A percentile compares a stretch with the other conserved stretches of the same genome.
phyloP scores from a whole-genome alignment of 2,329 filamentous ascomycete species.

The Septoria linicola region DNA sequence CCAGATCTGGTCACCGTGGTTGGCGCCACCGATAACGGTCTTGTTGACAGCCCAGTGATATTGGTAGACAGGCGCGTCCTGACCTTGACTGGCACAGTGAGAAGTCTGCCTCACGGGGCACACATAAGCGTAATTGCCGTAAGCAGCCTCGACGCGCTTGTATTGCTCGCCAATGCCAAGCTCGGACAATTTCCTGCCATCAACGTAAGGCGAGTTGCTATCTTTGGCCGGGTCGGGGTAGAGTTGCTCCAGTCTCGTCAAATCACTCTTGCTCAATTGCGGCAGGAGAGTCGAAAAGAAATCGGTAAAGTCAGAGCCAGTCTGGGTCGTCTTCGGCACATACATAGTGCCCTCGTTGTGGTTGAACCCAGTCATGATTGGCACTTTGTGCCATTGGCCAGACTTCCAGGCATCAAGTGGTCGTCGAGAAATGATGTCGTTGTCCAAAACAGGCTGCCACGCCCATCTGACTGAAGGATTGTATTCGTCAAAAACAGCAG shows the following conservation, averaged over 20 bases:
- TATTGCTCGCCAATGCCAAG: slow-evolving; percentile 55
- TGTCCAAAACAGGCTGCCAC: slow-evolving; percentile 69
- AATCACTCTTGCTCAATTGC: slow-evolving; percentile 52
- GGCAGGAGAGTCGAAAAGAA: slow-evolving; percentile 66
- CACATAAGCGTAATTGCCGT: slow-evolving; percentile 65
- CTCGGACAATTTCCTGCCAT: slow-evolving; percentile 32
- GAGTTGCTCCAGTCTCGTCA: slow-evolving; percentile 56
- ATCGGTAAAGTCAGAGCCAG: slow-evolving; percentile 53
- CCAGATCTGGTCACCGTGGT: slow-evolving; percentile 39
- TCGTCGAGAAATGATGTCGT: slow-evolving; percentile 56
- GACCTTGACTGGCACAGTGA: slow-evolving; percentile 39
- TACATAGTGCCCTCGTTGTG: slow-evolving; percentile 68
- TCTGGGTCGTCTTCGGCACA: slow-evolving; percentile 53
- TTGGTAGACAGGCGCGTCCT: slow-evolving; percentile 49
- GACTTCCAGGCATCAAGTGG: slow-evolving; percentile 61
- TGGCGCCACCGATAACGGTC: slow-evolving; percentile 36
- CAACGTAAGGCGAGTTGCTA: slow-evolving; percentile 44
- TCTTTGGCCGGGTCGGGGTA: slow-evolving; percentile 60
- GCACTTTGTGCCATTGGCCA: slow-evolving; percentile 55
- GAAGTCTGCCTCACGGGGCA: slow-evolving; percentile 63
- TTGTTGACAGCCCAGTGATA: slow-evolving; percentile 61
- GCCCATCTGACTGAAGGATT: slow-evolving; percentile 53
- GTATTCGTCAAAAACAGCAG: slow-evolving; percentile 47
- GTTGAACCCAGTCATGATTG: slow-evolving; percentile 69
- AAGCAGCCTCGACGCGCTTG: slow-evolving; percentile 59